These are phyloP conservation scores for Tilletia indica DNA, from an alignment of 1,284 basidiomycete species.

Conservation along the genomic window DNA sequence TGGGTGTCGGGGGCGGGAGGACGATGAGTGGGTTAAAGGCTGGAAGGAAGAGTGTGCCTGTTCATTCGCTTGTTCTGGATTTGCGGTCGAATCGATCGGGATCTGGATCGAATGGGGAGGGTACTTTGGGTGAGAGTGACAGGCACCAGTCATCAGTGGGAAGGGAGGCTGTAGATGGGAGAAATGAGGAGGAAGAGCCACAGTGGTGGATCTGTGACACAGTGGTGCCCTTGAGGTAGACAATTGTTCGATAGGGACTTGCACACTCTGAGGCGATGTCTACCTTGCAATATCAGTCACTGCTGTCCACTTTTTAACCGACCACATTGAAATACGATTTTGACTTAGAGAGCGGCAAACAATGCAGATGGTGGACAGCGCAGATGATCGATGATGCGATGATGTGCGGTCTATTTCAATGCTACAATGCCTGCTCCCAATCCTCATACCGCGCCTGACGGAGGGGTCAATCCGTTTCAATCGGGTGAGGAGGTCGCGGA, in stretches of 20 bases:
- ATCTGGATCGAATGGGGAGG: neutral
- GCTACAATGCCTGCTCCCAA: neutral
- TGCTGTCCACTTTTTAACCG: no score
- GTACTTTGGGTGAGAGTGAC: neutral
- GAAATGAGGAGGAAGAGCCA: neutral
- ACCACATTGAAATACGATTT: no score
- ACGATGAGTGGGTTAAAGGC: neutral
- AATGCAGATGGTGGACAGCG: no score
- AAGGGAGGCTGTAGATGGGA: no score
- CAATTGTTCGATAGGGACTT: no score
- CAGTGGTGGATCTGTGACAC: slow-evolving; percentile 16
- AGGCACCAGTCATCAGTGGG: no score
- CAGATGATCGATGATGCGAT: no score
- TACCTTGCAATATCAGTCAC: no score
- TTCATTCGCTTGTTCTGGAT: neutral
- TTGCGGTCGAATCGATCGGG: neutral
- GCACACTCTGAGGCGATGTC: no score
- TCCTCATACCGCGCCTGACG: slow-evolving; percentile 9
- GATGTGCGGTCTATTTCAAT: no score
- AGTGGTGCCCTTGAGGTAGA: neutral
- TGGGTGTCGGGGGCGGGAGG: no score
- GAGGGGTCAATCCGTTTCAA: neutral
- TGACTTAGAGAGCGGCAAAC: no score
- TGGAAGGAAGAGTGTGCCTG: neutral
- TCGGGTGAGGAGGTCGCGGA: neutral